These are phyloP conservation scores for Nakazawaea molendinolei DNA, from an alignment of 805 yeast genomes.

Conservation along the genomic window DNA sequence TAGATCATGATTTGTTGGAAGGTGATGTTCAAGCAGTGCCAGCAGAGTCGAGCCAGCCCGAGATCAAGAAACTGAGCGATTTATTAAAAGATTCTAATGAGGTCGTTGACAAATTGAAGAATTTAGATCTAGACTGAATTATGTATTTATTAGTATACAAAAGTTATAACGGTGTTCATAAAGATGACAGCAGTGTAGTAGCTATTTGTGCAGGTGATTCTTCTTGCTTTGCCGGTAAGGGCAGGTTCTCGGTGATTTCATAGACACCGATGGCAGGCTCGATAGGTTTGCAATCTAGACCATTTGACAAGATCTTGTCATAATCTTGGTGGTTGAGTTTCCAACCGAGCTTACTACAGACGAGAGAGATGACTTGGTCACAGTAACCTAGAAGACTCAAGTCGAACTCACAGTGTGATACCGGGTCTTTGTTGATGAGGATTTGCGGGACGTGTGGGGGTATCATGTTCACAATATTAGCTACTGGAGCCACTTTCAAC, in stretches of 20 bases:
- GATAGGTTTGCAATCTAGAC: slow-evolving; percentile 19
- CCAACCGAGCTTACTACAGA: slow-evolving; percentile 56
- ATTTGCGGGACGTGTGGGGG: slow-evolving; percentile 77
- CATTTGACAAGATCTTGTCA: slow-evolving; percentile 26
- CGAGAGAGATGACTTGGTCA: slow-evolving; percentile 71
- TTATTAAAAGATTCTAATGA: slow-evolving; percentile 8
- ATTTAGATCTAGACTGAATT: too few relatives aligned
- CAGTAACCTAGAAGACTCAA: slow-evolving; percentile 71
- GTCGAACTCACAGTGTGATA: slow-evolving; percentile 74
- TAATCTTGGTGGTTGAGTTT: slow-evolving; percentile 49
- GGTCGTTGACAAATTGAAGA: too few relatives aligned
- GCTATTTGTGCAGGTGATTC: slow-evolving; percentile 2
- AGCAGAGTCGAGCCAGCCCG: neutral
- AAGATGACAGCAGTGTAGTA: too few relatives aligned
- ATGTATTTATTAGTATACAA: too few relatives aligned
- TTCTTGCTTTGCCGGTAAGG: too few relatives aligned
- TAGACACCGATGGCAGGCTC: slow-evolving; percentile 14
- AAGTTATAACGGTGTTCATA: too few relatives aligned
- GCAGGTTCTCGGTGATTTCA: slow-evolving; percentile 26
- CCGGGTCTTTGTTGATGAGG: slow-evolving; percentile 70
- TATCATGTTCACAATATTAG: slow-evolving; percentile 73
- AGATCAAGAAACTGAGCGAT: slow-evolving; percentile 9
- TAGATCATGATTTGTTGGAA: slow-evolving; percentile 8
- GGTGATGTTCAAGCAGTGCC: neutral
- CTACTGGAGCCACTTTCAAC: slow-evolving; percentile 86